Evolutionary conservation across 2,329 filamentous ascomycete genomes (phyloP).

Genomic region (Epichloe typhina): DNA sequence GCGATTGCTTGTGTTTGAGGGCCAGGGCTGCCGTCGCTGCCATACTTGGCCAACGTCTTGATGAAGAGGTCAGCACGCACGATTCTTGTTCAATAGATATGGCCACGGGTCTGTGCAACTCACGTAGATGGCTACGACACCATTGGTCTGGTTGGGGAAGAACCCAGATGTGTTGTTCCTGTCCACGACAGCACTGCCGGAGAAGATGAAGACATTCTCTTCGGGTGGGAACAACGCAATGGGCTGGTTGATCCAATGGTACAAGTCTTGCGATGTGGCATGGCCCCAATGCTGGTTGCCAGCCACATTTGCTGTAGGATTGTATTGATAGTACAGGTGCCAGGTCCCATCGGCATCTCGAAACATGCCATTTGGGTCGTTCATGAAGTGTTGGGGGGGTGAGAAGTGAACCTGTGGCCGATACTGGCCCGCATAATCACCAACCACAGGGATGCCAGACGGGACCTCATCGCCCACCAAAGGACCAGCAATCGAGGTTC

Average conservation of each 20-base stretch:
- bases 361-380: slow-evolving; percentile 21
- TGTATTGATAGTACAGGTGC: slow-evolving; percentile 54
- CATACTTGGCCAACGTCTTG: slow-evolving; percentile 13
- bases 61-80: background rate
- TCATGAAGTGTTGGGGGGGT: slow-evolving; percentile 4
- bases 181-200: slow-evolving; percentile 46
- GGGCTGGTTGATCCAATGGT: slow-evolving; percentile 51
- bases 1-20: slow-evolving; percentile 45
- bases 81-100: background rate
- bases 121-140: slow-evolving; percentile 40
- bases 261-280: slow-evolving; percentile 47
- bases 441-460: slow-evolving; percentile 12
- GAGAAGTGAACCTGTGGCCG: slow-evolving; percentile 6
- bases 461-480: slow-evolving; percentile 8
- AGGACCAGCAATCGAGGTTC: background rate
- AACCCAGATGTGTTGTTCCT: slow-evolving; percentile 53
- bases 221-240: slow-evolving; percentile 43
- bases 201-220: slow-evolving; percentile 32
- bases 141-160: slow-evolving; percentile 45
- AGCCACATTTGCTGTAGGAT: slow-evolving; percentile 26
- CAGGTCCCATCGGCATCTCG: slow-evolving; percentile 42
- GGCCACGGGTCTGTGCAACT: slow-evolving; percentile 6
- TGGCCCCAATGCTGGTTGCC: slow-evolving; percentile 57
- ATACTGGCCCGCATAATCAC: slow-evolving; percentile 11
- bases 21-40: background rate